Evolutionary conservation across 2,329 filamentous ascomycete species (phyloP).

Genomic region (Didymella segeticola): DNA sequence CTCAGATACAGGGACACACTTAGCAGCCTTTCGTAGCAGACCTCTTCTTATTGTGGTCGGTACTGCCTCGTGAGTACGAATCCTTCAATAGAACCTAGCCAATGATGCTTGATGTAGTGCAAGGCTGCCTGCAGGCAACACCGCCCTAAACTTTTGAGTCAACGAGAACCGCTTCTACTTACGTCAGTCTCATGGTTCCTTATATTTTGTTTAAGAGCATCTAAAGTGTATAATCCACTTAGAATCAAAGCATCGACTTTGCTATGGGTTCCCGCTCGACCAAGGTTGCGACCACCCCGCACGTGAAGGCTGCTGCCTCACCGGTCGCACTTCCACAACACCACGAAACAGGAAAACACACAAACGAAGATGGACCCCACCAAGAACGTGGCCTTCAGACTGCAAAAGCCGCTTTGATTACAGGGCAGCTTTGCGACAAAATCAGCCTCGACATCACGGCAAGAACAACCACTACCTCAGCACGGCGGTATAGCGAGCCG

Average conservation of each 20-base stretch:
- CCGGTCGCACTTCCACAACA: slow-evolving; percentile 15
- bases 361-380: slow-evolving; percentile 16
- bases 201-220: slow-evolving; percentile 11
- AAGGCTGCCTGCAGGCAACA: slow-evolving; percentile 42
- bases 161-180: slow-evolving; percentile 19
- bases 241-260: not conserved
- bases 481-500: slow-evolving; percentile 27
- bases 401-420: not conserved
- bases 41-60: not conserved
- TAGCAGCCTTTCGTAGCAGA: not conserved
- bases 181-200: slow-evolving; percentile 22
- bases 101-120: slow-evolving; percentile 22
- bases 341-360: slow-evolving; percentile 13
- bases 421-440: slow-evolving; percentile 16
- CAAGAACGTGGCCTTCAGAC: slow-evolving; percentile 13
- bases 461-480: not conserved
- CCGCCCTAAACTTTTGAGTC: slow-evolving; percentile 31
- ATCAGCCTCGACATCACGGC: slow-evolving; percentile 9
- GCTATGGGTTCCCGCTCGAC: slow-evolving; percentile 40
- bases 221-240: not conserved
- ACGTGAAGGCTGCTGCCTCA: slow-evolving; percentile 27
- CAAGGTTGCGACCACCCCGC: slow-evolving; percentile 26
- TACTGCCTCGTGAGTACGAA: not conserved
- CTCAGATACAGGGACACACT: not conserved
- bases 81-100: slow-evolving; percentile 15